Percentiles rank a stretch among this genome's conserved stretches.
phyloP scores from a whole-genome alignment of 371 early-diverging fungal genomes.

The Mucor plumbeus region DNA sequence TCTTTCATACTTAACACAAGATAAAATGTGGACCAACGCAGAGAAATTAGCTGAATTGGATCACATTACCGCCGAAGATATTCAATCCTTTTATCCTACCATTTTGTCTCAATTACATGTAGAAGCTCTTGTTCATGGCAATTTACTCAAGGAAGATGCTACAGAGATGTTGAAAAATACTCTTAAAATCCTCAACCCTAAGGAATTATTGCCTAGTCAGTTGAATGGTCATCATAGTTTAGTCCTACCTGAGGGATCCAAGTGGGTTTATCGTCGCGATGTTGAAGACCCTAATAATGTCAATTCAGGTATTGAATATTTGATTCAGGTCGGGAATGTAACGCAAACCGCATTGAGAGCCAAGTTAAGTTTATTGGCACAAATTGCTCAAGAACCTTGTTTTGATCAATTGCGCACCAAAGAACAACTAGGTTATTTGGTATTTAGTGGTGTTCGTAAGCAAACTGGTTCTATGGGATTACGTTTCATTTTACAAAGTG shows the following conservation, averaged over 20 bases:
- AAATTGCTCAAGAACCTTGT: constrained; percentile 86
- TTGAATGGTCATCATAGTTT: constrained; percentile 67
- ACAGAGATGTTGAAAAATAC: constrained; percentile 62
- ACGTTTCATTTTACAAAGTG: constrained; percentile 87
- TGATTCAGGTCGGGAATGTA: constrained; percentile 69
- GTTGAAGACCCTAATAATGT: constrained; percentile 81
- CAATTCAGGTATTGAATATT: constrained; percentile 88
- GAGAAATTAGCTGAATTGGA: constrained; percentile 72
- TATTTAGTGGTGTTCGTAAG: constrained; percentile 73
- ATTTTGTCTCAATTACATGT: constrained; percentile 73
- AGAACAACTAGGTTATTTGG: constrained; percentile 86
- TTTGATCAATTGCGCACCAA: constrained; percentile 94
- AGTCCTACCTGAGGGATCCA: constrained; percentile 64
- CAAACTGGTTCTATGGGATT: constrained; percentile 70
- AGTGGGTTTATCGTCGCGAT: constrained; percentile 65
- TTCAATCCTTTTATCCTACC: constrained; percentile 75
- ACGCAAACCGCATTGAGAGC: constrained; percentile 65
- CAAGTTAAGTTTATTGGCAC: constrained; percentile 71
- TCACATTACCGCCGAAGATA: constrained; percentile 69
- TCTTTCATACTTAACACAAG: constrained; percentile 76
- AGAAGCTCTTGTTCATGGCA: constrained; percentile 87
- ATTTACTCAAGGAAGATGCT: constrained; percentile 71
- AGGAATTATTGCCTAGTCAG: constrained; percentile 65
- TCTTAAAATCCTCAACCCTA: constrained; percentile 59
- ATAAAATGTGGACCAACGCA: constrained; percentile 80